Evolutionary conservation across 2,329 filamentous ascomycete species (phyloP), one percentile per base, ranked within the genome.

Genomic region (Harringtonia aguacate): DNA sequence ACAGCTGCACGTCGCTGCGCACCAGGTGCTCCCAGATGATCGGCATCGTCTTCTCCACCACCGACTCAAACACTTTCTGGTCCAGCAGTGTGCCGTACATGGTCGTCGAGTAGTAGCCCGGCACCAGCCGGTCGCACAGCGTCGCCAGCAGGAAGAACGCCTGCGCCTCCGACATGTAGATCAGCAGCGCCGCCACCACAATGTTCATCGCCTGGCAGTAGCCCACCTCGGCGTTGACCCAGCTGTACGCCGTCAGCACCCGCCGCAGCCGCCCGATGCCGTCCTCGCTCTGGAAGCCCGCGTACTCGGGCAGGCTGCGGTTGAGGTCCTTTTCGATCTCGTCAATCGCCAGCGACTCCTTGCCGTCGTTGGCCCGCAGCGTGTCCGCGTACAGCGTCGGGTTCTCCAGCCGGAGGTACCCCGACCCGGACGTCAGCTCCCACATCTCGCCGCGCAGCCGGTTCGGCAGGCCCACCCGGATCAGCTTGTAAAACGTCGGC

Each of bases 151-250:
- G 72, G 62, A 92, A 98, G 65, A 97, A 98, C 2, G 92, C 92
- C 64, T 98, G 92, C 0, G 84, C 65, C 64, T 98, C 92, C 9
- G 89, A 97, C 80, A 94, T 94, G 69, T 97, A 97, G 70, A 98
- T 98, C 54, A 98, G 74, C 46, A 98, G 69, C n/a, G 92, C 92
- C 17, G 92, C 92, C 44, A 95, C 90, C 29, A 98, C 92, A 54
- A 98, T 98, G 62, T 98, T 98, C 92, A 98, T 98, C 49, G 92
- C 92, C 65, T 98, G 92, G 62, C 92, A 98, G 64, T 98, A 98
- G 52, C 92, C 92, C 44, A 98, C 89, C 52, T 95, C 88, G 43
- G 86, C 77, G 56, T 98, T 92, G 39, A 83, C 86, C 92, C 92
- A 98, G 65, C 89, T 95, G 67, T 98, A 98, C 5, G 92, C 92